These are phyloP conservation scores for Sclerotinia glacialis DNA, from an alignment of 2,329 filamentous ascomycete genomes.

Conservation along the genomic window DNA sequence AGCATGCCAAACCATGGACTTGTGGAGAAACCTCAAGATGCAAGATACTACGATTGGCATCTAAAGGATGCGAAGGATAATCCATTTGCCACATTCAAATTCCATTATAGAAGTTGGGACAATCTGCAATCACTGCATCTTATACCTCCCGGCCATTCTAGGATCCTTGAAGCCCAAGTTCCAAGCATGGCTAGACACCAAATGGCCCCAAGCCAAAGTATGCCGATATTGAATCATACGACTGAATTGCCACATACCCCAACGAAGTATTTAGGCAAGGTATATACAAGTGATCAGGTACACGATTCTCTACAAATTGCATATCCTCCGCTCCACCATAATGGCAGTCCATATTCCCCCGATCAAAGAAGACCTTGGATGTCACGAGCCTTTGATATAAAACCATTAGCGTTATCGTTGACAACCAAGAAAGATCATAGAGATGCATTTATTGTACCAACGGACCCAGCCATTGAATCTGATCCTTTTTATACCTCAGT, in stretches of 20 bases:
- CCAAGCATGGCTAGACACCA: conserved; percentile 15
- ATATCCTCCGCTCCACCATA: conserved; percentile 5
- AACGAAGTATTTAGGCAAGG: conserved; percentile 18
- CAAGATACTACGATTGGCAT: conserved; percentile 52
- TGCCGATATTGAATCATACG: conserved; percentile 3
- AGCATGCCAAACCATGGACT: conserved; percentile 55
- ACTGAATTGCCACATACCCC: conserved; percentile 4
- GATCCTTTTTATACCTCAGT: conserved; percentile 15
- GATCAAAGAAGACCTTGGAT: neutral
- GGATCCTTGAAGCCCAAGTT: conserved; percentile 16
- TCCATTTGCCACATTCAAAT: conserved; percentile 53
- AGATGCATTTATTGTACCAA: conserved; percentile 14
- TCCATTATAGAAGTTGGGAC: conserved; percentile 55
- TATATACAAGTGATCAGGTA: conserved; percentile 22
- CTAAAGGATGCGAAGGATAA: conserved; percentile 51
- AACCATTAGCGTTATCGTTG: neutral
- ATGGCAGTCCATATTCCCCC: neutral
- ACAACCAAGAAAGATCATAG: conserved; percentile 11
- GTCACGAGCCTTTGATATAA: neutral
- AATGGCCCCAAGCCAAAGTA: neutral
- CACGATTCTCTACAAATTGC: conserved; percentile 12
- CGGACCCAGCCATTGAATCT: neutral
- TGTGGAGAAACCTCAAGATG: conserved; percentile 50
- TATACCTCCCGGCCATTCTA: conserved; percentile 36
- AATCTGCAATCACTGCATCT: conserved; percentile 50